phyloP scores from a whole-genome alignment of 225 moss, liverwort and hornwort genomes.

The Polytrichum formosum region DNA sequence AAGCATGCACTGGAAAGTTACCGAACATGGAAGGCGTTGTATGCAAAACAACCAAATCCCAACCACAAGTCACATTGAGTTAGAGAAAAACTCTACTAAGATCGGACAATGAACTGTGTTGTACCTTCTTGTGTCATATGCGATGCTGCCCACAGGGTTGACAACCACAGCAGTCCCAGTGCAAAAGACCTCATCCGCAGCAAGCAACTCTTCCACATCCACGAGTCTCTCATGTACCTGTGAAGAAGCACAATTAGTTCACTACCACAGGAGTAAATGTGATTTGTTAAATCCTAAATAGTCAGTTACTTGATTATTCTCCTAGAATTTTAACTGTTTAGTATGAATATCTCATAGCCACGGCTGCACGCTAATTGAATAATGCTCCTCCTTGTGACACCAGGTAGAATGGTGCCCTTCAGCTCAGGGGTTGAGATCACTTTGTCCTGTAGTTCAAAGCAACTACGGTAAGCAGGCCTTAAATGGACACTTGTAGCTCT shows the following conservation, averaged over 20 bases:
- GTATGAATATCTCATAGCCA: constrained; percentile 50
- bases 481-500: too few species aligned
- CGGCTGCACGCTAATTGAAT: constrained; percentile 64
- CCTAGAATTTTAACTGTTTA: neutral
- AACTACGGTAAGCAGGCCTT: too few species aligned
- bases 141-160: constrained; percentile 78
- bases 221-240: constrained; percentile 80
- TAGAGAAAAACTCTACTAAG: too few species aligned
- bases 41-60: too few species aligned
- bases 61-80: too few species aligned
- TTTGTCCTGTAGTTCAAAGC: constrained; percentile 42
- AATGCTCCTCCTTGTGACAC: constrained; percentile 87
- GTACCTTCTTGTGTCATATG: constrained; percentile 42
- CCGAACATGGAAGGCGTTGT: too few species aligned
- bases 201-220: constrained; percentile 74
- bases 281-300: too few species aligned
- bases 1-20: too few species aligned
- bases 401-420: constrained; percentile 80
- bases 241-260: too few species aligned
- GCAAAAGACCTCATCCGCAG: constrained; percentile 87
- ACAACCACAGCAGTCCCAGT: constrained; percentile 89
- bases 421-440: constrained; percentile 72
- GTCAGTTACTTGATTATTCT: neutral
- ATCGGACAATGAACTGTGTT: too few species aligned
- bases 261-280: too few species aligned